Conservation (phyloP, 345 rosid genomes). For the Gossypium thurberi region DNA sequence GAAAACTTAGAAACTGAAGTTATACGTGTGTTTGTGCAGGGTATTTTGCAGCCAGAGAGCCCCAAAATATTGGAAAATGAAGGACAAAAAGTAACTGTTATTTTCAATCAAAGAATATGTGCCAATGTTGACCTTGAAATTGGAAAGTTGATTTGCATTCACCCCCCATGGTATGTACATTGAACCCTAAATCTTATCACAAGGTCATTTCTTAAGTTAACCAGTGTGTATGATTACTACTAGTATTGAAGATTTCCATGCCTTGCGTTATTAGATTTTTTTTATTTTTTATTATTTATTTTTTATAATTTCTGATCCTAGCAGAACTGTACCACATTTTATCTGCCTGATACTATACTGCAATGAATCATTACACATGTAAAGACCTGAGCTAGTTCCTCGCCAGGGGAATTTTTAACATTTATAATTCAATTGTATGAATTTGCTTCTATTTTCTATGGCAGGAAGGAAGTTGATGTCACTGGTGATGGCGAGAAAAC, state of each 20-base stretch:
- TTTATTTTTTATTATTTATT: too few species aligned
- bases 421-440: neutral
- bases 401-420: neutral
- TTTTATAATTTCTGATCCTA: neutral
- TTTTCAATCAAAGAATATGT: constrained; percentile 73
- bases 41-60: constrained; percentile 18
- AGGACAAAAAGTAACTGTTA: constrained; percentile 39
- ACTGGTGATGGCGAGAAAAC: constrained; percentile 31
- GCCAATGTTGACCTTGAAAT: constrained; percentile 71
- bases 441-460: constrained; percentile 13
- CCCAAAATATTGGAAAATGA: constrained; percentile 21
- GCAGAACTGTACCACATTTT: neutral
- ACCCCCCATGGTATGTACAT: constrained; percentile 55
- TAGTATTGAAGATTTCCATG: neutral
- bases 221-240: neutral
- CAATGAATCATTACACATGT: neutral
- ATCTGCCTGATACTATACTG: neutral
- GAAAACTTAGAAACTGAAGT: neutral
- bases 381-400: neutral
- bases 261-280: neutral
- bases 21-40: constrained; percentile 35
- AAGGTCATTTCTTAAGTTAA: neutral
- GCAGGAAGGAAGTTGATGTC: constrained; percentile 70
- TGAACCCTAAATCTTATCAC: neutral
- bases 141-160: constrained; percentile 54